phyloP scores from a whole-genome alignment of 2,329 filamentous ascomycete genomes.

The Aspergillus fructus region DNA sequence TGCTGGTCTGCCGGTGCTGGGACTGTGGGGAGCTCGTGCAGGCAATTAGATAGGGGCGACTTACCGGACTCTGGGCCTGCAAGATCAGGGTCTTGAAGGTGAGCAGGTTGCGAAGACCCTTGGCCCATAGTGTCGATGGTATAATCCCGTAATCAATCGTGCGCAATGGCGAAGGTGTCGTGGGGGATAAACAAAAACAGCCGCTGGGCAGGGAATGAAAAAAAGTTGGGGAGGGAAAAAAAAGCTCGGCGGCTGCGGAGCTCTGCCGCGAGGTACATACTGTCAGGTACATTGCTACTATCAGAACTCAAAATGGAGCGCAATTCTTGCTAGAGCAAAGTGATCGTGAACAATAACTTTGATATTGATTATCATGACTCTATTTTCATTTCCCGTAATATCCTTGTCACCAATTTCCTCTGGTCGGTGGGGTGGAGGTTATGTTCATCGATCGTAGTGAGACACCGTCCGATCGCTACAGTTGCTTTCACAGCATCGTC shows the following conservation, averaged over 20 bases:
- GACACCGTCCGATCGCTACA: constrained; percentile 73
- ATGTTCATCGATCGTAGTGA: constrained; percentile 74
- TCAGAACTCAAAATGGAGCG: neutral
- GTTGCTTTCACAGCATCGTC: constrained; percentile 60
- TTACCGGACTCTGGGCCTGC: too few relatives aligned
- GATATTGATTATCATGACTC: constrained; percentile 22
- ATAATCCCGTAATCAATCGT: neutral
- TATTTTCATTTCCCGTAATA: constrained; percentile 43
- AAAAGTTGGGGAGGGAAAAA: neutral
- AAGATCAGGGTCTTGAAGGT: neutral
- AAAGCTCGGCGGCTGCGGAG: neutral
- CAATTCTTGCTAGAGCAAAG: neutral
- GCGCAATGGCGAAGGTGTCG: neutral
- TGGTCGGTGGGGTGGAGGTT: constrained; percentile 43
- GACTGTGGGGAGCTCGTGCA: neutral
- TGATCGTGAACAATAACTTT: neutral
- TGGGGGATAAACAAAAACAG: neutral
- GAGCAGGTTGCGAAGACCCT: constrained; percentile 18
- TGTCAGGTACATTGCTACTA: neutral
- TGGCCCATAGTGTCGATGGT: constrained; percentile 18
- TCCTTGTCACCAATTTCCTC: constrained; percentile 45
- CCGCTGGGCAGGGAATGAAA: neutral
- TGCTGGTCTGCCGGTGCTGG: neutral
- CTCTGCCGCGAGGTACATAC: neutral
- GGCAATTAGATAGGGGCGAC: neutral